These are phyloP conservation scores for Pseudocercospora ulei DNA, from an alignment of 2,329 filamentous ascomycete species.

Conservation along the genomic window DNA sequence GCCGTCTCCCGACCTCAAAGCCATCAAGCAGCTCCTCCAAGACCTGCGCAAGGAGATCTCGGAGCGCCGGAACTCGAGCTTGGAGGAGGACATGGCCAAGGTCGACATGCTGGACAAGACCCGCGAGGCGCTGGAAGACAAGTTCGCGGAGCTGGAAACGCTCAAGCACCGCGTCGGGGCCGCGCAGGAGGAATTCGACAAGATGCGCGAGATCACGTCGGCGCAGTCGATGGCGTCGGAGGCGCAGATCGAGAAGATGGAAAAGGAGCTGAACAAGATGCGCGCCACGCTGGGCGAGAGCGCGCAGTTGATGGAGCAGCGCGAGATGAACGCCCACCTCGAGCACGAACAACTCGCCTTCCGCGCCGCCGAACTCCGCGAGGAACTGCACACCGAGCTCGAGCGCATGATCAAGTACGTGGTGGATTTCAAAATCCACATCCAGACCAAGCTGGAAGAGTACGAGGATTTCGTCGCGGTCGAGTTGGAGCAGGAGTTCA, in stretches of 20 bases:
- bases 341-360: conserved; percentile 95
- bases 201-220: conserved; percentile 69
- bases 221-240: conserved; percentile 83
- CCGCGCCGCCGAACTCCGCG: conserved; percentile 70
- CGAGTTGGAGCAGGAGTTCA: conserved; percentile 63
- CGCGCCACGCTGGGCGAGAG: conserved; percentile 70
- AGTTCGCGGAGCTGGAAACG: conserved; percentile 81
- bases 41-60: conserved; percentile 78
- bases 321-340: conserved; percentile 92
- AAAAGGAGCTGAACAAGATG: conserved; percentile 95
- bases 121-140: conserved; percentile 94
- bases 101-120: conserved; percentile 88
- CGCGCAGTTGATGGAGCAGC: conserved; percentile 83
- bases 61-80: conserved; percentile 69
- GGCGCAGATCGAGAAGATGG: conserved; percentile 95
- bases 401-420: conserved; percentile 94
- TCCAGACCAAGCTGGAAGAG: conserved; percentile 84
- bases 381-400: conserved; percentile 94
- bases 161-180: conserved; percentile 78
- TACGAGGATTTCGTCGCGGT: conserved; percentile 90
- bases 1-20: conserved; percentile 77
- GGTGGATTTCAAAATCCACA: conserved; percentile 96
- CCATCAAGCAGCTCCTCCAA: conserved; percentile 70
- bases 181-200: conserved; percentile 88
- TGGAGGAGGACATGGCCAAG: conserved; percentile 89